Percentiles rank a stretch among this genome's conserved stretches.
Conservation (phyloP, 495 filamentous ascomycete genomes). For the Hypomontagnella monticulosa region DNA sequence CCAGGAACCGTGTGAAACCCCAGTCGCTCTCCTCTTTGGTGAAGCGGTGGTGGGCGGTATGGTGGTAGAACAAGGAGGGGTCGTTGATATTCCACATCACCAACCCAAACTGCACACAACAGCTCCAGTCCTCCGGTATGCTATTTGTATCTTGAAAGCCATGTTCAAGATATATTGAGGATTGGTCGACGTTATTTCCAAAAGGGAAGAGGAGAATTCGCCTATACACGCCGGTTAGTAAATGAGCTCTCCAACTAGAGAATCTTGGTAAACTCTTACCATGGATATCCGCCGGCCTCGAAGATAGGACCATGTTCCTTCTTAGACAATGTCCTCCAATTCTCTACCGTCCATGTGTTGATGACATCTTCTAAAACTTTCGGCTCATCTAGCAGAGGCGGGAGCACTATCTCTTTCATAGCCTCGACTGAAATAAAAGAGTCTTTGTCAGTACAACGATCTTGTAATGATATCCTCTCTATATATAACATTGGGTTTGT, state of each 20-base stretch:
- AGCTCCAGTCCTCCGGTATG: constrained; percentile 88
- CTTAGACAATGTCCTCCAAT: constrained; percentile 76
- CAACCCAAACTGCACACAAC: constrained; percentile 93
- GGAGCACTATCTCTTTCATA: constrained; percentile 81
- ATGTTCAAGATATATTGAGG: constrained; percentile 96
- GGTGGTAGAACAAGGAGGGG: constrained; percentile 76
- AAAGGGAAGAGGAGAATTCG: constrained; percentile 94
- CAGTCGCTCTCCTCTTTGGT: constrained; percentile 97
- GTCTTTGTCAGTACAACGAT: constrained; percentile 38
- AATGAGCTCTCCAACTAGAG: constrained; percentile 18
- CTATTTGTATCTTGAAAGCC: constrained; percentile 71
- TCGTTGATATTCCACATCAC: constrained; percentile 95
- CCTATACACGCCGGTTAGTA: constrained; percentile 59
- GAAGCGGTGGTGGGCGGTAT: constrained; percentile 84
- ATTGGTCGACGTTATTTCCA: constrained; percentile 90
- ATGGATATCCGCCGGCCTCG: constrained; percentile 85
- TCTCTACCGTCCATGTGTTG: constrained; percentile 85
- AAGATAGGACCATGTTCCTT: constrained; percentile 91
- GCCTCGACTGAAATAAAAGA: constrained; percentile 68
- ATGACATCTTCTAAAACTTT: constrained; percentile 80
- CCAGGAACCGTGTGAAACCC: constrained; percentile 95
- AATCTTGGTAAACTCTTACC: constrained; percentile 62
- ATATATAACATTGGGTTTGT: constrained; percentile 27
- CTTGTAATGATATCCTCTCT: background rate
- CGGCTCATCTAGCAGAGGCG: constrained; percentile 66